Conservation (phyloP, 306 rosid genomes). For the Begonia peltatifolia region DNA sequence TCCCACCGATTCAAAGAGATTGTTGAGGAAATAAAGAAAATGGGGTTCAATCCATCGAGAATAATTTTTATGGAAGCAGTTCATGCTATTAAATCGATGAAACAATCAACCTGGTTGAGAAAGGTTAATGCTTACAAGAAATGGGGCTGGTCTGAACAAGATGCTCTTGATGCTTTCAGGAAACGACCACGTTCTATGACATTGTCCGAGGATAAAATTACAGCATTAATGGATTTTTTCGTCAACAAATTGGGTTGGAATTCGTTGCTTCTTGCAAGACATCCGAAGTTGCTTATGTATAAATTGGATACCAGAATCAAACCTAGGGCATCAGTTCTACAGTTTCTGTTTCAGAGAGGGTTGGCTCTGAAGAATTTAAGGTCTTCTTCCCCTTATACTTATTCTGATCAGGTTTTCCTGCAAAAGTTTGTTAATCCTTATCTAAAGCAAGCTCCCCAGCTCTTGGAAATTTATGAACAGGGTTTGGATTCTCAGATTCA, state of each 20-base stretch:
- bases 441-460: background rate
- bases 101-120: constrained; percentile 6
- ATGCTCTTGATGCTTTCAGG: constrained; percentile 14
- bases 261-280: constrained; percentile 6
- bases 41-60: constrained; percentile 19
- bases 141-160: constrained; percentile 21
- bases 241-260: constrained; percentile 17
- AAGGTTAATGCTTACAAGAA: constrained; percentile 13
- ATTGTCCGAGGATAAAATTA: constrained; percentile 8
- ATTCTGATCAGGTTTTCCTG: constrained; percentile 1
- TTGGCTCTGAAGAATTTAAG: constrained; percentile 13
- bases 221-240: constrained; percentile 10
- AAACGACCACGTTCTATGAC: constrained; percentile 17
- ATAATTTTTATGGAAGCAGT: constrained; percentile 14
- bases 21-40: constrained; percentile 7
- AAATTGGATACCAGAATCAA: constrained; percentile 22
- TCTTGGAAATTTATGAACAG: background rate
- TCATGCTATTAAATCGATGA: background rate
- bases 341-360: constrained; percentile 13
- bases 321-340: constrained; percentile 31
- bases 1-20: constrained; percentile 1
- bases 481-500: no score
- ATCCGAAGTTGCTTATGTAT: constrained; percentile 3
- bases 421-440: background rate
- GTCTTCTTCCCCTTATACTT: background rate